Base-by-base conservation (phyloP, 1,139 yeast species). In the Barnettozyma hawaiiensis region DNA sequence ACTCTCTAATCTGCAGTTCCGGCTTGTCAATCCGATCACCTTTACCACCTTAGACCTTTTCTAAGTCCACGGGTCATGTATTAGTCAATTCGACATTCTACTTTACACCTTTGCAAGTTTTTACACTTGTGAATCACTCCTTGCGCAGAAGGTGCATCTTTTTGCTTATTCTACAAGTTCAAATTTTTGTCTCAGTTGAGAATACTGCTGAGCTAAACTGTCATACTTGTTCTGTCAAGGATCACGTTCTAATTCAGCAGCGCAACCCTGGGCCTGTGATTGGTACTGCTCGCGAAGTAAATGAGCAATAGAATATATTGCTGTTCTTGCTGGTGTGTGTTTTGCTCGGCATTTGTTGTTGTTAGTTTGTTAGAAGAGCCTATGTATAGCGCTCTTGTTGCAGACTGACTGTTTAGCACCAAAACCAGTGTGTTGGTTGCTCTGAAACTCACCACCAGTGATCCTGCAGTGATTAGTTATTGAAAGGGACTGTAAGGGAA, bases 141-240 rank as follows among this genome's bases (percentile, higher is more conserved):
- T 60, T 87, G 96, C 8, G 97, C 96, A 47, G 95, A 84, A 23
- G 90, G 84, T 8, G 94, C 95, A 62, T 85, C 86, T 54, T 89
- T 86, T 63, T 89, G 96, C 59, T 84, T 84, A 39, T 85, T 74
- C 55, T 90, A 72, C 49, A 89, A 67, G 49, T 82, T 85, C 59
- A 90, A 71, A 61, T 62, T 90, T 97, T 64, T 86, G 95, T 57
- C 97, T 83, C 53, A 90, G 71, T 63, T 89, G 96, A 2, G 96
- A 83, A 60, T 90, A 90, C 48, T 90, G 70, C 58, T 87, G 86
- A 5, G 97, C 97, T 52, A 90, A 71, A 0, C 95, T 78, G 59
- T 89, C 96, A 62, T 90, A 90, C 64, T 90, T 90, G 46, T 76
- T 78, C 47, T 86, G 80, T 96, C 96, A 89, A 48, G 89, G 65